Evolutionary conservation across 139 green algal species (phyloP).

Genomic region (Coccomyxa sp.): DNA sequence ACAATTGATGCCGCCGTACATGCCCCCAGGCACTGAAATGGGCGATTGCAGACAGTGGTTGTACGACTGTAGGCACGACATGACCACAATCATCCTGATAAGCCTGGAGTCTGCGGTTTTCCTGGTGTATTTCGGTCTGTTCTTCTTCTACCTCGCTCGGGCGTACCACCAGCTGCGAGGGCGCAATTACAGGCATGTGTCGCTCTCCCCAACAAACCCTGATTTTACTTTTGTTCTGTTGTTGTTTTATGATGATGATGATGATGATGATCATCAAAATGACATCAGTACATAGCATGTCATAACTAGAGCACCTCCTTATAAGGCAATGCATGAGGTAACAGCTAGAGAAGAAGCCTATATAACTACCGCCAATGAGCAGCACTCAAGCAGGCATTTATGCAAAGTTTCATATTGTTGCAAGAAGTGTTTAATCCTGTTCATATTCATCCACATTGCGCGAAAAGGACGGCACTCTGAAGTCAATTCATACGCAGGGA

Average conservation of each 20-base stretch:
- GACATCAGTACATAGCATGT: neutral
- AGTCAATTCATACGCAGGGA: conserved; percentile 14
- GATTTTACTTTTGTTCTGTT: neutral
- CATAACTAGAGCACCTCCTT: neutral
- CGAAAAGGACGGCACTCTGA: neutral
- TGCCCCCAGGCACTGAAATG: neutral
- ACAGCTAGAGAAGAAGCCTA: neutral
- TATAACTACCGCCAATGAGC: neutral
- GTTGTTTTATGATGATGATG: neutral
- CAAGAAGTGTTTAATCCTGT: neutral
- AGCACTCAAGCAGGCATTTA: neutral
- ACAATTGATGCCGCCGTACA: neutral
- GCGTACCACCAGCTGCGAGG: neutral
- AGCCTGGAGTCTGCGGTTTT: neutral
- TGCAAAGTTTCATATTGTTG: no score
- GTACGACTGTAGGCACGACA: neutral
- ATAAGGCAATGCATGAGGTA: no score
- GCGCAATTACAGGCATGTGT: conserved; percentile 14
- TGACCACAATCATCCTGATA: neutral
- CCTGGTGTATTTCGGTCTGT: conserved; percentile 9
- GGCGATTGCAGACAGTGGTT: neutral
- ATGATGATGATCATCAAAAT: neutral
- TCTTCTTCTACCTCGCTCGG: conserved; percentile 1
- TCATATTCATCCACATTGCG: neutral
- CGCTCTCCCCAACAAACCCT: no score